A percentile compares a stretch with the other conserved stretches of the same genome.
These are phyloP conservation scores for Tetrahymena malaccensis DNA, from an alignment of 73 alveolate genomes.

Conservation along the genomic window DNA sequence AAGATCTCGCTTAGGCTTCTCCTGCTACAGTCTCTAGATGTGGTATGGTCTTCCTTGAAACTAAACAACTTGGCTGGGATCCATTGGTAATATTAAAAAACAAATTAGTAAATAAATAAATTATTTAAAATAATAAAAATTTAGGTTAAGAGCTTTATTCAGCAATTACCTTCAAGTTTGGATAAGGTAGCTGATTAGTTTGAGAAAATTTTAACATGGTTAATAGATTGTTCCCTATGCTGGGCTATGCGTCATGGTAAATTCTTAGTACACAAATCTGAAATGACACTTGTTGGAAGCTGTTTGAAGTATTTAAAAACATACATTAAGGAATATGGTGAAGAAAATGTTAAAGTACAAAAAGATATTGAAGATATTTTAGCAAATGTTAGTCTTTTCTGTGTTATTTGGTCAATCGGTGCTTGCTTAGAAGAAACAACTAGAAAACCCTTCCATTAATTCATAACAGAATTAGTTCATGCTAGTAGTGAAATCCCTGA, in stretches of 20 bases:
- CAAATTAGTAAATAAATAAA: background rate
- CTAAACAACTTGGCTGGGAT: slow-evolving; percentile 55
- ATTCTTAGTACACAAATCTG: slow-evolving; percentile 49
- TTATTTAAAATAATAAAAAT: background rate
- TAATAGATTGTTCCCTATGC: slow-evolving; percentile 3
- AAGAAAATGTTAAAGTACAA: slow-evolving; percentile 43
- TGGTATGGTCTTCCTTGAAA: slow-evolving; percentile 99
- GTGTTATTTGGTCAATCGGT: slow-evolving; percentile 97
- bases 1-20: slow-evolving; percentile 96
- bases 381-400: slow-evolving; percentile 71
- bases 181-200: background rate
- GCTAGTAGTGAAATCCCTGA: slow-evolving; percentile 57
- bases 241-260: slow-evolving; percentile 47
- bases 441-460: slow-evolving; percentile 82
- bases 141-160: background rate
- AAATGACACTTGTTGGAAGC: slow-evolving; percentile 35
- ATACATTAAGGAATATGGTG: slow-evolving; percentile 48
- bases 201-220: background rate
- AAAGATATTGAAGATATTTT: slow-evolving; percentile 85
- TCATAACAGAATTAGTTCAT: slow-evolving; percentile 62
- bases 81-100: slow-evolving; percentile 10
- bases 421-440: slow-evolving; percentile 93
- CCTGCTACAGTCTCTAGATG: slow-evolving; percentile 99
- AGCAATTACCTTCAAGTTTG: background rate
- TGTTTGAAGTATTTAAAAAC: slow-evolving; percentile 3